Conservation (phyloP, 768 basidiomycete species). For the Suillus subaureus region DNA sequence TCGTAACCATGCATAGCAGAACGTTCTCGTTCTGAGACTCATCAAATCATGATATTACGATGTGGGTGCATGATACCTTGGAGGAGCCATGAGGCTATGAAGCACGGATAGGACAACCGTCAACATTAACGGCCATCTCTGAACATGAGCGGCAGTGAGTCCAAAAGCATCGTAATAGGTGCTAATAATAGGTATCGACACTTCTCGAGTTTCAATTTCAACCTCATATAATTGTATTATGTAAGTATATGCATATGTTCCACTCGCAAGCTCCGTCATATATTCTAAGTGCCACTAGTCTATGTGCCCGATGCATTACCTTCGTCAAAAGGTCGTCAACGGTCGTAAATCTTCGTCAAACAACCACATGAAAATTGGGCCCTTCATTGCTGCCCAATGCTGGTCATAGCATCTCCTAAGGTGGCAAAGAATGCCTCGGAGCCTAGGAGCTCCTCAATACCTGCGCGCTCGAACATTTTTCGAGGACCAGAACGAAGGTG, state of each 20-base stretch:
- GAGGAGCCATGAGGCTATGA: not conserved
- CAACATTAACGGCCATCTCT: not conserved
- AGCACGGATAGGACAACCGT: not conserved
- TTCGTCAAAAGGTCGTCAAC: slow-evolving; percentile 8
- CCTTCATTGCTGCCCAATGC: slow-evolving; percentile 30
- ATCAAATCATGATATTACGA: not conserved
- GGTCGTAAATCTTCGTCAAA: not conserved
- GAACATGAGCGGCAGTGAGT: not conserved
- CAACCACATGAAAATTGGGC: not conserved
- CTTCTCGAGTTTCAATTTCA: not conserved
- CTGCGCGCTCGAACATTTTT: slow-evolving; percentile 44
- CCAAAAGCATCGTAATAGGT: not conserved
- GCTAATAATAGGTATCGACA: not conserved
- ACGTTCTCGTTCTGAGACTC: not conserved
- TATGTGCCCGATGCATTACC: not conserved
- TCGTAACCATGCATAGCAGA: not conserved
- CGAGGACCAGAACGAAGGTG: slow-evolving; percentile 43
- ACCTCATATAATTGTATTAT: no score
- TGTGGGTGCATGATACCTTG: not conserved
- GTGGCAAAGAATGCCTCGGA: slow-evolving; percentile 47
- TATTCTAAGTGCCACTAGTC: not conserved
- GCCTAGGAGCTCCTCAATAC: slow-evolving; percentile 45
- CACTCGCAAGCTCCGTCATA: not conserved
- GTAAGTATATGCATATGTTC: not conserved
- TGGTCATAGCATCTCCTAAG: slow-evolving; percentile 44